Percentiles rank a stretch among this genome's conserved stretches.
phyloP scores from a whole-genome alignment of 352 stramenopile genomes.

The Pythium myriotylum region DNA sequence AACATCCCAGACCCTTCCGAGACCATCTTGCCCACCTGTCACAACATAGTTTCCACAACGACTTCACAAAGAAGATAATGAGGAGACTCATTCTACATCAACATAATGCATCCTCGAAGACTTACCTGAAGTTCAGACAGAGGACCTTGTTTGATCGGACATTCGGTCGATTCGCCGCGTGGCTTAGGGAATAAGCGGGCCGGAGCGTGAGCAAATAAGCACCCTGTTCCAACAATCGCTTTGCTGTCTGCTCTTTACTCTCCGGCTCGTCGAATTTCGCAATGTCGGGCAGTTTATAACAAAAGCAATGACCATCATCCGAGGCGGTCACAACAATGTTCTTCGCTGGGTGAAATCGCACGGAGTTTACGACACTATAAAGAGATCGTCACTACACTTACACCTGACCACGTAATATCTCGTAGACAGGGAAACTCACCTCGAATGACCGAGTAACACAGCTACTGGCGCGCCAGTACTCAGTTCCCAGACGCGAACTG shows the following conservation, averaged over 20 bases:
- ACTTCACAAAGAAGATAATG: slow-evolving; percentile 33
- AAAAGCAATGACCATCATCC: slow-evolving; percentile 91
- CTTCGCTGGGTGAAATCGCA: slow-evolving; percentile 84
- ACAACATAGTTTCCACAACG: slow-evolving; percentile 79
- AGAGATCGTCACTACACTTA: background rate
- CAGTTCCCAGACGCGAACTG: slow-evolving; percentile 88
- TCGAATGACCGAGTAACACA: slow-evolving; percentile 86
- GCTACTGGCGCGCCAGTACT: slow-evolving; percentile 80
- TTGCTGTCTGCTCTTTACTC: slow-evolving; percentile 79
- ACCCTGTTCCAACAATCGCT: slow-evolving; percentile 65
- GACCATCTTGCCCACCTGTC: slow-evolving; percentile 90
- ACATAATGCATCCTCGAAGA: background rate
- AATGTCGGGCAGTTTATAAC: slow-evolving; percentile 89
- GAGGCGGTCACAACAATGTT: slow-evolving; percentile 91
- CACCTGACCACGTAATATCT: no score
- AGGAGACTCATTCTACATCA: background rate
- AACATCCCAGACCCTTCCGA: slow-evolving; percentile 86
- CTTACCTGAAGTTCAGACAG: slow-evolving; percentile 43
- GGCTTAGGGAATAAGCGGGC: slow-evolving; percentile 77
- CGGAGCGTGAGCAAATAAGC: slow-evolving; percentile 84
- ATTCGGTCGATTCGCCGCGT: slow-evolving; percentile 29
- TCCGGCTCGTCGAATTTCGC: slow-evolving; percentile 48
- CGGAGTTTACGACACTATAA: slow-evolving; percentile 77
- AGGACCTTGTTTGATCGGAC: slow-evolving; percentile 47
- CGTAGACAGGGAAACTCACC: slow-evolving; percentile 36